Evolutionary conservation across 306 rosid species (phyloP).

Genomic region (Cucumis melo): DNA sequence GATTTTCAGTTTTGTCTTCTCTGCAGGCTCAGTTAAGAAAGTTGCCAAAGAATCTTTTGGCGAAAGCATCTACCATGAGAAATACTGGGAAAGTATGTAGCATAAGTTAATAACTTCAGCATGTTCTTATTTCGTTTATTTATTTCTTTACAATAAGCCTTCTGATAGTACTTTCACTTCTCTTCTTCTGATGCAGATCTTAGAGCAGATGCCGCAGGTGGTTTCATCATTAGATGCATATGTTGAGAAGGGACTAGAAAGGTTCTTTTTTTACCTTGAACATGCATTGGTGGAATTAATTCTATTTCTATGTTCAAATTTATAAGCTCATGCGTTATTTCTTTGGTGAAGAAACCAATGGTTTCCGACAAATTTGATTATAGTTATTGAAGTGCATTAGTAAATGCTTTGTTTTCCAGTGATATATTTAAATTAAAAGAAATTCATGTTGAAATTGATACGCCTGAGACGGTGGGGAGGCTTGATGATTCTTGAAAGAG

Average conservation of each 20-base stretch:
- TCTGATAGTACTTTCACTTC: background rate
- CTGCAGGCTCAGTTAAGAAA: conserved; percentile 54
- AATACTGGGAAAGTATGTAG: conserved; percentile 64
- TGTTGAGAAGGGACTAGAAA: conserved; percentile 65
- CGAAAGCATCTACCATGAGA: conserved; percentile 45
- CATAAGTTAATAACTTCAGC: background rate
- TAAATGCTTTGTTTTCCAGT: background rate
- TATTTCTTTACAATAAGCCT: background rate
- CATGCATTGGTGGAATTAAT: background rate
- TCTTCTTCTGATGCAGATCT: conserved; percentile 39
- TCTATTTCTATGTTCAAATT: background rate
- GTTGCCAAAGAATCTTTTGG: conserved; percentile 77
- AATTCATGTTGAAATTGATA: background rate
- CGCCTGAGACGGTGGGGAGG: too few relatives aligned
- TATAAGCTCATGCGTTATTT: background rate
- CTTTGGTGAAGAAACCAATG: background rate
- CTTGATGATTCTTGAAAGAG: too few relatives aligned
- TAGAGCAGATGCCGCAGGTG: conserved; percentile 73
- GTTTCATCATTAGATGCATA: conserved; percentile 75
- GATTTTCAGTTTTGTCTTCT: background rate
- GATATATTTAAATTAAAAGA: background rate
- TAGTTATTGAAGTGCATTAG: background rate
- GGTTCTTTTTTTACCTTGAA: conserved; percentile 21
- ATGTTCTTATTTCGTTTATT: background rate
- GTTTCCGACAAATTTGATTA: background rate